Base-by-base conservation (phyloP, 495 filamentous ascomycete genomes). In the Tetracladium marchalianum region DNA sequence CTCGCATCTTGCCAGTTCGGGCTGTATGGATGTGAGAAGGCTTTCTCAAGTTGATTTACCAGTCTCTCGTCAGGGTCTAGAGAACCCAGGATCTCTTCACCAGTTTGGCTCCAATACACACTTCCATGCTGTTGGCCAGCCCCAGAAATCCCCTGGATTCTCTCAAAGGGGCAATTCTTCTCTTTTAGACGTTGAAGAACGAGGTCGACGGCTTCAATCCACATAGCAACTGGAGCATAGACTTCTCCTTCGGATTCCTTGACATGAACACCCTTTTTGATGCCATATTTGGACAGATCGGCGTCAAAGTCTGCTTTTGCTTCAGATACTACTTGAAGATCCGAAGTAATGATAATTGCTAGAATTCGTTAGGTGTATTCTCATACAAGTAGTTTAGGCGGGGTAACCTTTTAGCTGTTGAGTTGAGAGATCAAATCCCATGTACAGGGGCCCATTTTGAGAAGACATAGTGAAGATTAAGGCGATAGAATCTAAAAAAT, bases 1-100 rank as follows among this genome's bases (percentile, higher is more conserved):
- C 87, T 94, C 38, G 86, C 78, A 62, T 98, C 92, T 64, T 97
- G 92, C 92, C 92, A 98, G 65, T 97, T 98, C 7, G 92, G 92
- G 46, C 84, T 88, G 65, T 77, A 89, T 7, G 83, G 81, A 62
- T 93, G 85, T 6, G 87, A 84, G 60, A 98, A 94, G 0, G 83
- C 87, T 1, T 63, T 66, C 11, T 65, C 63, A n/a, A 90, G 64
- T 64, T 92, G 85, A 36, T 82, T 77, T 34, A 87, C 74, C 17
- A 90, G 66, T 1, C 67, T 55, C 59, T 73, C 76, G 34, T 61
- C 64, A 4, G 73, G 49, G 54, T 89, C 71, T 17, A 97, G 66
- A 12, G 54, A 69, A 7, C 55, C 62, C 36, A 97, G 70, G 17
- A 83, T 53, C 5, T 53, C 41, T 60, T 89, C 85, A n/a, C 82